A percentile compares a stretch with the other conserved stretches of the same genome.
Conservation (phyloP, 2,329 filamentous ascomycete species). For the Septoria linicola region DNA sequence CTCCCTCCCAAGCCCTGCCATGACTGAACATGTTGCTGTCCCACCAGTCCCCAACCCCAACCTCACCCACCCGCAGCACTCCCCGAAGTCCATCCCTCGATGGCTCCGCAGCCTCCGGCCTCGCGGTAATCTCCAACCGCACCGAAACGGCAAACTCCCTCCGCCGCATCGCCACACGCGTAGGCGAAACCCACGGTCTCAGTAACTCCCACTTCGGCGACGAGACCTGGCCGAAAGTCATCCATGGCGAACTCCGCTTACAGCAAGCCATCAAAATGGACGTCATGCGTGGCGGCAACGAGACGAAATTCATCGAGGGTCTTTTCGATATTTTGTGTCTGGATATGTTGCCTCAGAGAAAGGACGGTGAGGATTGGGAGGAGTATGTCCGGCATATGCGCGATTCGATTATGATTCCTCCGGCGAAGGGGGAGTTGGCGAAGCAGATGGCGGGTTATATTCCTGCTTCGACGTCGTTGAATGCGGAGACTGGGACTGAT, state of each 20-base stretch:
- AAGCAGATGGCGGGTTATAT: slow-evolving; percentile 40
- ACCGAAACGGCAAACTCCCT: slow-evolving; percentile 53
- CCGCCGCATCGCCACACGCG: slow-evolving; percentile 50
- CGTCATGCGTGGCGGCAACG: slow-evolving; percentile 36
- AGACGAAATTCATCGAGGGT: slow-evolving; percentile 52
- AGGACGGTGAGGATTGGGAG: slow-evolving; percentile 52
- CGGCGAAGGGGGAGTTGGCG: slow-evolving; percentile 51
- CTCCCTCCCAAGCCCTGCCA: not conserved
- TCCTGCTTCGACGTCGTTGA: slow-evolving; percentile 8
- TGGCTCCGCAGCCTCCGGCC: slow-evolving; percentile 31
- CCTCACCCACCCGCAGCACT: not conserved
- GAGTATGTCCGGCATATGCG: slow-evolving; percentile 57
- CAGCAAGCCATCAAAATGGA: slow-evolving; percentile 50
- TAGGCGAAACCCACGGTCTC: slow-evolving; percentile 56
- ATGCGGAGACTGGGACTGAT: slow-evolving; percentile 8
- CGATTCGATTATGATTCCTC: slow-evolving; percentile 61
- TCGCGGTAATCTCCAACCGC: slow-evolving; percentile 64
- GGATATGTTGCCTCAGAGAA: slow-evolving; percentile 56
- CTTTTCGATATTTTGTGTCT: slow-evolving; percentile 54
- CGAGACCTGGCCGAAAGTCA: slow-evolving; percentile 61
- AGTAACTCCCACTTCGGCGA: slow-evolving; percentile 63
- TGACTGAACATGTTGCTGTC: slow-evolving; percentile 15
- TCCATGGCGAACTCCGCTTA: slow-evolving; percentile 56
- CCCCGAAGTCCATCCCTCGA: slow-evolving; percentile 15
- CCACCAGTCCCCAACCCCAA: slow-evolving; percentile 7